phyloP scores from a whole-genome alignment of 371 early-diverging fungal species.

The Chytridiales sp. region DNA sequence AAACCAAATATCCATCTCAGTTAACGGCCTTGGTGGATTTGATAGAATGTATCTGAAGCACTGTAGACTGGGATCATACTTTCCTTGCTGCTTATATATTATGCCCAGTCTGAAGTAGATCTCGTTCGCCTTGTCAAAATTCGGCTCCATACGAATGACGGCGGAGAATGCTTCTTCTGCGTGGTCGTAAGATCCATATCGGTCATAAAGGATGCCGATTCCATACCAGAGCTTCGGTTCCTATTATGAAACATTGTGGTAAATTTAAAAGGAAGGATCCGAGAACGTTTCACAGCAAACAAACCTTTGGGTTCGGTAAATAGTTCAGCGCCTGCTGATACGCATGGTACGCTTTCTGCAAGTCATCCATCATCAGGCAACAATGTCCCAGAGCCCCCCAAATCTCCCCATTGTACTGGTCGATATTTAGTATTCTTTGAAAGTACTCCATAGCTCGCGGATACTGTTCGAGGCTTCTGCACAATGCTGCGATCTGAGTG shows the following conservation, averaged over 20 bases:
- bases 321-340: constrained; percentile 93
- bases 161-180: constrained; percentile 97
- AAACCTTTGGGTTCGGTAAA: constrained; percentile 79
- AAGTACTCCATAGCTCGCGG: constrained; percentile 83
- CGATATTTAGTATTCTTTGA: constrained; percentile 77
- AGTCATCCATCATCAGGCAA: constrained; percentile 89
- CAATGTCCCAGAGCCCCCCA: constrained; percentile 94
- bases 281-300: constrained; percentile 1
- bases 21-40: constrained; percentile 92
- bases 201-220: constrained; percentile 95
- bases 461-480: constrained; percentile 65
- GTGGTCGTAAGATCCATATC: constrained; percentile 92
- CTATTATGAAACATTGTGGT: constrained; percentile 41
- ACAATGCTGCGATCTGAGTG: constrained; percentile 68
- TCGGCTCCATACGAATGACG: constrained; percentile 55
- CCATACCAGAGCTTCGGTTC: constrained; percentile 99
- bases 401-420: constrained; percentile 81
- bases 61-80: constrained; percentile 82
- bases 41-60: constrained; percentile 91
- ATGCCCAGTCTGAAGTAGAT: constrained; percentile 96
- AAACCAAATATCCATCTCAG: constrained; percentile 94
- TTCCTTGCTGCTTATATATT: constrained; percentile 94
- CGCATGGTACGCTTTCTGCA: constrained; percentile 88
- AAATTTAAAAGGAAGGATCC: constrained; percentile 1
- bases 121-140: constrained; percentile 94